phyloP scores from a whole-genome alignment of 257 asterid species.

The Przewalskia tangutica region DNA sequence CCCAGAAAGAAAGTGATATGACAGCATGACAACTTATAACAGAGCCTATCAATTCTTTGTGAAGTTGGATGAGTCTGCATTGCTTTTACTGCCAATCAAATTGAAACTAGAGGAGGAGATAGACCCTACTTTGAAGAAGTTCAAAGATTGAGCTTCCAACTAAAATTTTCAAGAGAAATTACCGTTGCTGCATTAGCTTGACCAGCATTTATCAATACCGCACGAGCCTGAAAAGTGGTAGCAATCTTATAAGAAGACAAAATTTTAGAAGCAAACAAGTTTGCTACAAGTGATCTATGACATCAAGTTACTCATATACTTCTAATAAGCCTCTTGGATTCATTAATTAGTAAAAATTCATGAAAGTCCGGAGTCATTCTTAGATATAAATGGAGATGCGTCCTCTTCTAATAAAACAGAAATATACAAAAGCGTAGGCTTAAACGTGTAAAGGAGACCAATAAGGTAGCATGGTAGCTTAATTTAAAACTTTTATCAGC shows the following conservation, averaged over 20 bases:
- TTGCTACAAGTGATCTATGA: background rate
- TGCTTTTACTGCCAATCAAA: background rate
- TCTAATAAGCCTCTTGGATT: background rate
- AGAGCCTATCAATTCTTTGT: background rate
- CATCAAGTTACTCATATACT: background rate
- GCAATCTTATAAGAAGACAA: constrained; percentile 11
- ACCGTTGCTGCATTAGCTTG: constrained; percentile 99
- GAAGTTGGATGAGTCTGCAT: background rate
- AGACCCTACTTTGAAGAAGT: background rate
- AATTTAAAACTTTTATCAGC: background rate
- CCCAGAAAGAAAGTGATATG: background rate
- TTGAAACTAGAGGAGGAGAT: background rate
- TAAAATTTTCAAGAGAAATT: constrained; percentile 18
- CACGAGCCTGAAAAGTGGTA: constrained; percentile 72
- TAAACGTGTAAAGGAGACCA: background rate
- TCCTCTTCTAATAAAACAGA: background rate
- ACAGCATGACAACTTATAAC: background rate
- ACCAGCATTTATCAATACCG: constrained; percentile 91
- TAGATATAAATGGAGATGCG: background rate
- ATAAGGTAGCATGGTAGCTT: background rate
- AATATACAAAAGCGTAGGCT: background rate
- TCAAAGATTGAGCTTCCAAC: background rate
- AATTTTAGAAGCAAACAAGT: background rate
- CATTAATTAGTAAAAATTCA: background rate
- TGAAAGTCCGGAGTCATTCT: background rate